phyloP scores from a whole-genome alignment of 768 basidiomycete species.

The Infundibulicybe gibba region DNA sequence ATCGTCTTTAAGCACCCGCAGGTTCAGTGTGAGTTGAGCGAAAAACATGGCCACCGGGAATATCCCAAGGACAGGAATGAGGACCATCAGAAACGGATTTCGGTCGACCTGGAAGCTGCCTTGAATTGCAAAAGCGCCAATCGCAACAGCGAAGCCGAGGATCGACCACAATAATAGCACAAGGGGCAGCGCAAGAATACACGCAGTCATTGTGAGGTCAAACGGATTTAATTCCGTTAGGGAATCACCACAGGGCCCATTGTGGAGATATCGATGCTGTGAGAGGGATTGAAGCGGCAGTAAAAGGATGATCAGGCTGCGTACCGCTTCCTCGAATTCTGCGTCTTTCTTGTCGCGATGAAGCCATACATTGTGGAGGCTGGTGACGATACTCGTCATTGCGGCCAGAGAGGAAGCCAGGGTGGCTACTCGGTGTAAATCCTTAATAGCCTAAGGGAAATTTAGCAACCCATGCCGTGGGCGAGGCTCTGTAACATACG shows the following conservation, averaged over 20 bases:
- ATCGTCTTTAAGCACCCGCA: too few species aligned
- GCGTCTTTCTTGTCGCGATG: slow-evolving; percentile 12
- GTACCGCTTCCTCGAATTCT: slow-evolving; percentile 12
- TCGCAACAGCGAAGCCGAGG: slow-evolving; percentile 12
- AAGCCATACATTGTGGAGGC: slow-evolving; percentile 14
- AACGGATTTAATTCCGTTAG: too few species aligned
- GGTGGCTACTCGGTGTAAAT: slow-evolving; percentile 8
- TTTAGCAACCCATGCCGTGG: neutral
- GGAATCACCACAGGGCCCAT: too few species aligned
- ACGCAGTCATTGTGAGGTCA: slow-evolving; percentile 13
- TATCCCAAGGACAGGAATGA: too few species aligned
- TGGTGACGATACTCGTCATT: slow-evolving; percentile 10
- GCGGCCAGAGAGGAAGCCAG: slow-evolving; percentile 11
- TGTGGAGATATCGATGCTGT: neutral
- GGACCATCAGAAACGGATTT: too few species aligned
- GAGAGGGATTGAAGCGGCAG: neutral
- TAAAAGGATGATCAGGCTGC: neutral
- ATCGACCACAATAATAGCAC: slow-evolving; percentile 17
- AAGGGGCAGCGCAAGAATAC: slow-evolving; percentile 16
- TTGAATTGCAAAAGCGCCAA: slow-evolving; percentile 8
- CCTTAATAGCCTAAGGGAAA: slow-evolving; percentile 6
- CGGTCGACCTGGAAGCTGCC: neutral
- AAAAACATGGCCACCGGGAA: too few species aligned
- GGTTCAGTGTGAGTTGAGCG: too few species aligned
- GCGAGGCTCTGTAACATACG: too few species aligned